These are phyloP conservation scores for Didymella exigua DNA, from an alignment of 2,329 filamentous ascomycete genomes.

Conservation along the genomic window DNA sequence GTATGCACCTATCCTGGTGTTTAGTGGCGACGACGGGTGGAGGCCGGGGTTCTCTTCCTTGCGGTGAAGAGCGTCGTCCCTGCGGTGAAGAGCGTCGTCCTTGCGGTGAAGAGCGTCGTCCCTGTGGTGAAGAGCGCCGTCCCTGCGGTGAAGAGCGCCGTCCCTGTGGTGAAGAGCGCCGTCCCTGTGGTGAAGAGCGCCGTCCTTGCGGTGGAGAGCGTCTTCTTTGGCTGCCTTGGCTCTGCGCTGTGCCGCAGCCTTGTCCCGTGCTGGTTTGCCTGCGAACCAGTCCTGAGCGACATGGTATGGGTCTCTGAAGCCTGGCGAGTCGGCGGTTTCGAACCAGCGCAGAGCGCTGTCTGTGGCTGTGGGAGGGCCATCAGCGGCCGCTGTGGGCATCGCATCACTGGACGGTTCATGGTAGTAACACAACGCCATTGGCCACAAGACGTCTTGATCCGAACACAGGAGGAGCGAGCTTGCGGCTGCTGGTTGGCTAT, in stretches of 20 bases:
- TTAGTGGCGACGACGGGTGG: slow-evolving; percentile 47
- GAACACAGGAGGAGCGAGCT: slow-evolving; percentile 21
- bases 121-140: slow-evolving; percentile 44
- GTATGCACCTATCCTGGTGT: slow-evolving; percentile 41
- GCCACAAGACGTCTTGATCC: slow-evolving; percentile 44
- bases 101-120: slow-evolving; percentile 46
- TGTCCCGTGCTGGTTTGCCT: slow-evolving; percentile 44
- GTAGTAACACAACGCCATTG: slow-evolving; percentile 42
- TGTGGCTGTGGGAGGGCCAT: background rate
- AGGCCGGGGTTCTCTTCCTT: slow-evolving; percentile 39
- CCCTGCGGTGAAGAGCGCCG: too few species aligned
- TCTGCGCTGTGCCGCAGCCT: slow-evolving; percentile 45
- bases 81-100: slow-evolving; percentile 45
- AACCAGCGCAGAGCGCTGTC: slow-evolving; percentile 37
- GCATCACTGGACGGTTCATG: slow-evolving; percentile 15
- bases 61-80: slow-evolving; percentile 45
- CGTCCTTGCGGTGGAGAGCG: too few species aligned
- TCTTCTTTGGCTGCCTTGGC: slow-evolving; percentile 56
- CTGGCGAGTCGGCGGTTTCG: slow-evolving; percentile 31
- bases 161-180: too few species aligned
- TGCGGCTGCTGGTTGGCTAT: slow-evolving; percentile 8
- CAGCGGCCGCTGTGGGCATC: background rate
- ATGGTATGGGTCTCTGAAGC: slow-evolving; percentile 47
- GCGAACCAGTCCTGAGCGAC: slow-evolving; percentile 46
- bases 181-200: too few species aligned